Conservation (phyloP, 257 asterid species). For the Nicotiana attenuata region DNA sequence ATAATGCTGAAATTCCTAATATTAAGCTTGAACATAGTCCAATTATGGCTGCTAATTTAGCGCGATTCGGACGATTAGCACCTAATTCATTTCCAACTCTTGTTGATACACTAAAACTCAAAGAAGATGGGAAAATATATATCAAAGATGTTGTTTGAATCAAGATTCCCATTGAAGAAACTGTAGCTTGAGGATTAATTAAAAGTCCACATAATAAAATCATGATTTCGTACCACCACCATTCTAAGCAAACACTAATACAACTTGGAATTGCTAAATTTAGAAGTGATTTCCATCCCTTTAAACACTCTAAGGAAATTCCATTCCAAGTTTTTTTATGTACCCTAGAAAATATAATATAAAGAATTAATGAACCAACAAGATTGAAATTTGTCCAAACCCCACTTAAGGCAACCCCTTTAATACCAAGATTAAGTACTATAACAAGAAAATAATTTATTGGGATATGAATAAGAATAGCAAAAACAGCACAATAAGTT, state of each 20-base stretch:
- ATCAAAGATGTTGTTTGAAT: constrained; percentile 36
- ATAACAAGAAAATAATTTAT: constrained; percentile 31
- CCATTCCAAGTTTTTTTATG: constrained; percentile 30
- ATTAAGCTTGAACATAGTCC: constrained; percentile 26
- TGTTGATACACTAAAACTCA: constrained; percentile 37
- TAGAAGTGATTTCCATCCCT: constrained; percentile 25
- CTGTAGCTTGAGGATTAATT: constrained; percentile 26
- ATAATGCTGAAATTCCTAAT: constrained; percentile 23
- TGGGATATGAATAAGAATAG: constrained; percentile 27
- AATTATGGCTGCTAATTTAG: constrained; percentile 29
- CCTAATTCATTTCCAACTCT: constrained; percentile 41
- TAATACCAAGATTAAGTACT: constrained; percentile 25
- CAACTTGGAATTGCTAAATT: constrained; percentile 37
- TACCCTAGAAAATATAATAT: constrained; percentile 14
- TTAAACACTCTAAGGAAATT: constrained; percentile 18
- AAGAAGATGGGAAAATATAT: constrained; percentile 38
- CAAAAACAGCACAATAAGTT: constrained; percentile 29
- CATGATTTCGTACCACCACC: constrained; percentile 53
- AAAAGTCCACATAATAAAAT: constrained; percentile 31
- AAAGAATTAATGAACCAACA: constrained; percentile 19
- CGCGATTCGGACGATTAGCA: constrained; percentile 25
- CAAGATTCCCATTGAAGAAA: constrained; percentile 37
- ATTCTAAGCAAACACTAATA: constrained; percentile 32
- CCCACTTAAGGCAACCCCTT: constrained; percentile 31
- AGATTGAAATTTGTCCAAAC: constrained; percentile 40